Base-by-base conservation (phyloP, 2,329 filamentous ascomycete species). In the Clonostachys sp. region DNA sequence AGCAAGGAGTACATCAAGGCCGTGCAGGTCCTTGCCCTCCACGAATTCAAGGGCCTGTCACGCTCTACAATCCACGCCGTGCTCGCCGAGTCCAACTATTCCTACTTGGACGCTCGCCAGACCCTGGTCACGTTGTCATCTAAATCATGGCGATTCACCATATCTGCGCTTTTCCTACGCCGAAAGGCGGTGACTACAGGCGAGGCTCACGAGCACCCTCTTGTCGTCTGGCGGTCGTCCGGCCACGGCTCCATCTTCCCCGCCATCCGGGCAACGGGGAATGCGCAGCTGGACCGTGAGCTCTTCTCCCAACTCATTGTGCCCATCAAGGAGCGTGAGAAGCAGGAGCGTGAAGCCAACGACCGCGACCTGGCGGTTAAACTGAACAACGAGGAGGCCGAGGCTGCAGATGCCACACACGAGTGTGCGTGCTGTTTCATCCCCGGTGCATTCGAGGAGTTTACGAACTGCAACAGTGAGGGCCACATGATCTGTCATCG, bases 401-500 rank as follows among this genome's bases (percentile, higher is more conserved):
- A 83, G 58, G 70, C 71, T 39, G 68, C 70, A 6, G 73, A 77
- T 17, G 74, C 76, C 38, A 73, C 75, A 14, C 75, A 82, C 61
- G 88, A 94, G 61, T 94, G 89, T 63, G 80, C 83, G 55, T 92
- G 89, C 67, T 94, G 89, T 67, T 94, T 86, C 62, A 79, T 77
- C 12, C 79, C 85, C 10, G 78, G 76, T 13, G 71, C 85, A 0
- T 89, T 91, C 52, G 87, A 92, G 62, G 81, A 88, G 57, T 78
- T 91, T 49, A 82, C 86, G 0, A 77, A 80, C n/a, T 94, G 89
- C 68, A 79, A 80, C 59, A 66, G 73, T 34, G 75, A 79, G 4
- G 83, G 81, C 2, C 89, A 94, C 66, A 79, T 88, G 60, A 75
- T 92, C 47, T 94, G 89, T 67, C 85, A 91, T 66, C 80, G 81